Evolutionary conservation across 805 yeast species (phyloP).

Genomic region (Metschnikowia noctiluminum): DNA sequence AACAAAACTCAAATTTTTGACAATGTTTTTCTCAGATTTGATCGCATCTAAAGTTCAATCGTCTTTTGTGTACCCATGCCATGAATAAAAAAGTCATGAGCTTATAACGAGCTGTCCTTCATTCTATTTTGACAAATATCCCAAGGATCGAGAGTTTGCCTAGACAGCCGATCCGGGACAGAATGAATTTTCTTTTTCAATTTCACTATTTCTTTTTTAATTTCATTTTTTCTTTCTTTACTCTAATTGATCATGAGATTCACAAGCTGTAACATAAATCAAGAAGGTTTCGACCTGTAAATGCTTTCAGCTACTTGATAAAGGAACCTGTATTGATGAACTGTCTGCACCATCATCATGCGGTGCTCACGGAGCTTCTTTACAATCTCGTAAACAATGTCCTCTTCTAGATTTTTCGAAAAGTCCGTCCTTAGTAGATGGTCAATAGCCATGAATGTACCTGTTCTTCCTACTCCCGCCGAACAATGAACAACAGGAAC

Average conservation of each 20-base stretch:
- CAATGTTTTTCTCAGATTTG: too few relatives aligned
- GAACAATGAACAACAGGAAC: conserved; percentile 68
- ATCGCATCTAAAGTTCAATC: too few relatives aligned
- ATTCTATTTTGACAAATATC: too few relatives aligned
- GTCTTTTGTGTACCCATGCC: too few relatives aligned
- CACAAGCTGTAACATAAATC: too few relatives aligned
- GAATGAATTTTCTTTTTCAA: too few relatives aligned
- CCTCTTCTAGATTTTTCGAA: conserved; percentile 10
- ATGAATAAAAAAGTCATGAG: too few relatives aligned
- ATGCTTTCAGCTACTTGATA: conserved; percentile 25
- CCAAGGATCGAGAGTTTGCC: too few relatives aligned
- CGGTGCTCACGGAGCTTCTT: conserved; percentile 28
- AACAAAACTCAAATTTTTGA: background rate
- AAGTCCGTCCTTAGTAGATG: conserved; percentile 20
- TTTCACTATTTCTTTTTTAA: too few relatives aligned
- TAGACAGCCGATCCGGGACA: too few relatives aligned
- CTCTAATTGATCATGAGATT: too few relatives aligned
- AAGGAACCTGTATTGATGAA: conserved; percentile 34
- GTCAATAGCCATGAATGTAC: conserved; percentile 53
- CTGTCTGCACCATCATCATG: conserved; percentile 45
- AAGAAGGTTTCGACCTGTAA: background rate
- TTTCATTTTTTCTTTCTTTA: background rate
- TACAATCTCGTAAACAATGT: conserved; percentile 30
- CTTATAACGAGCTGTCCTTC: too few relatives aligned
- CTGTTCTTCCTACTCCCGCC: conserved; percentile 97